phyloP scores from a whole-genome alignment of 768 basidiomycete genomes.

The Termitomyces bulborhizus region DNA sequence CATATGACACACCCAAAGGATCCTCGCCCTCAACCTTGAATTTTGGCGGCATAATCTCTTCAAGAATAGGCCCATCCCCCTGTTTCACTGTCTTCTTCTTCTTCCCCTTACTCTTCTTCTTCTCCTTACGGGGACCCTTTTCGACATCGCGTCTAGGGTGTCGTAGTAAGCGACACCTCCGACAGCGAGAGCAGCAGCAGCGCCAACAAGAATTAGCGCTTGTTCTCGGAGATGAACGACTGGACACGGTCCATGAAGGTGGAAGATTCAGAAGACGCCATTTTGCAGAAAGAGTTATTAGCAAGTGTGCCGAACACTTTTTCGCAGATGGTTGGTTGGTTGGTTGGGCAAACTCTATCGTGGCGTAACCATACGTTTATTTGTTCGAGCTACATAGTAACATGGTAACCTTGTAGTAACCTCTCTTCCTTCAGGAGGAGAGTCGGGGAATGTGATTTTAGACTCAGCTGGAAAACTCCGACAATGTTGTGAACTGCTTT shows the following conservation, averaged over 20 bases:
- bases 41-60: slow-evolving; percentile 47
- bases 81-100: slow-evolving; percentile 58
- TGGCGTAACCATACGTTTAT: too few species aligned
- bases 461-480: too few species aligned
- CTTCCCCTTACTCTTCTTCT: slow-evolving; percentile 44
- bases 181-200: slow-evolving; percentile 63
- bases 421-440: too few species aligned
- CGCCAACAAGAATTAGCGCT: slow-evolving; percentile 64
- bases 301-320: not conserved
- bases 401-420: too few species aligned
- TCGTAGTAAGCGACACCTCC: slow-evolving; percentile 77
- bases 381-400: too few species aligned
- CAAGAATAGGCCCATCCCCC: slow-evolving; percentile 69
- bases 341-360: too few species aligned
- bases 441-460: too few species aligned
- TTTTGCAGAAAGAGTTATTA: slow-evolving; percentile 3
- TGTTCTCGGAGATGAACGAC: too few species aligned
- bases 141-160: slow-evolving; percentile 40
- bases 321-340: too few species aligned
- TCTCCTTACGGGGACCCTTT: slow-evolving; percentile 40
- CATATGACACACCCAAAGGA: slow-evolving; percentile 16
- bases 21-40: slow-evolving; percentile 33
- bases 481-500: too few species aligned
- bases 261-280: slow-evolving; percentile 14
- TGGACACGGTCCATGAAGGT: slow-evolving; percentile 56